Evolutionary conservation across 306 rosid species (phyloP).

Genomic region (Lablab purpureus): DNA sequence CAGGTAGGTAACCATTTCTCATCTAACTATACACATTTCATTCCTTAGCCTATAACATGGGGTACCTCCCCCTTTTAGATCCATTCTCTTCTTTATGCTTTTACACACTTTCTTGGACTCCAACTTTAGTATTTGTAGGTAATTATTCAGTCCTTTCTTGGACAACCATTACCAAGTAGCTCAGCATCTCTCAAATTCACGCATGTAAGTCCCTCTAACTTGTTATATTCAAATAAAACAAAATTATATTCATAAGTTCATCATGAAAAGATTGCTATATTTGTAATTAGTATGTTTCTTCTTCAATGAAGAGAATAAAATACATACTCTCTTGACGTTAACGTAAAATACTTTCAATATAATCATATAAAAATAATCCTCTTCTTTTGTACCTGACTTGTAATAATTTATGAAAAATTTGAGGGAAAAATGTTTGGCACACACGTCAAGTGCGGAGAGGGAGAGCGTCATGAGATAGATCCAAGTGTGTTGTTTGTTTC

Average conservation of each 20-base stretch:
- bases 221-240: background rate
- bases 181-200: background rate
- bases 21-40: background rate
- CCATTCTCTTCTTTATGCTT: background rate
- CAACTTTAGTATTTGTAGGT: background rate
- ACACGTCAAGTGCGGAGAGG: background rate
- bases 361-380: too few relatives aligned
- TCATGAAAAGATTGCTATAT: too few relatives aligned
- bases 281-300: too few relatives aligned
- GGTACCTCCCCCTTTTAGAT: background rate
- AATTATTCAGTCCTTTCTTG: background rate
- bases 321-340: too few relatives aligned
- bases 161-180: background rate
- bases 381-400: too few relatives aligned
- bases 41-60: background rate
- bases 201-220: background rate
- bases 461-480: background rate
- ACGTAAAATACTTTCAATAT: too few relatives aligned
- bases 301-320: too few relatives aligned
- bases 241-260: background rate
- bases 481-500: slow-evolving; percentile 18
- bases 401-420: too few relatives aligned
- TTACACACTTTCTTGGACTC: background rate
- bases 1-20: background rate
- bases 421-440: background rate